phyloP scores from a whole-genome alignment of 192 early-diverging fungal species.

The Gryganskiella cystojenkinii region DNA sequence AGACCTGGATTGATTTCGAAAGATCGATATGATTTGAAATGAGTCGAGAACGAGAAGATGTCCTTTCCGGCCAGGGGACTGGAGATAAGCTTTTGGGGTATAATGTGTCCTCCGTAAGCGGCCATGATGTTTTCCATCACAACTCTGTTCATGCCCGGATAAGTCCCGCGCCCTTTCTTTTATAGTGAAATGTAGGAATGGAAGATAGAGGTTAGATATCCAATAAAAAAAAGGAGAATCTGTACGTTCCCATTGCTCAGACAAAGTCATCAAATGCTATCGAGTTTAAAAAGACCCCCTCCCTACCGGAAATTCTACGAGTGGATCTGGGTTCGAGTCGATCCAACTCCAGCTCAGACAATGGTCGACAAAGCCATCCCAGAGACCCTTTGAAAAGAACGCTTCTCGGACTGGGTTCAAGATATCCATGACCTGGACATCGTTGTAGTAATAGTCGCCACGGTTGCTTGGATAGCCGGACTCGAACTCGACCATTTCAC shows the following conservation, averaged over 20 bases:
- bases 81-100: conserved; percentile 28
- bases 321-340: conserved; percentile 12
- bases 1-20: conserved; percentile 42
- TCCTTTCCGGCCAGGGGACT: not conserved
- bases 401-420: conserved; percentile 28
- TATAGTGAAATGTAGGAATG: not conserved
- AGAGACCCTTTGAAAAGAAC: conserved; percentile 33
- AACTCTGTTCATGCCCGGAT: conserved; percentile 32
- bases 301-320: not conserved
- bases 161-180: conserved; percentile 5
- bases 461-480: conserved; percentile 9
- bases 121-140: conserved; percentile 18
- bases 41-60: conserved; percentile 23
- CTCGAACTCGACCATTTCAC: conserved; percentile 22
- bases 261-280: not conserved
- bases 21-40: conserved; percentile 32
- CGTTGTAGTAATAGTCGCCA: conserved; percentile 4
- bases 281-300: not conserved
- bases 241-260: too few species aligned
- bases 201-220: too few species aligned
- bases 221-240: too few species aligned
- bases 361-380: conserved; percentile 49
- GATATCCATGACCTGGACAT: conserved; percentile 27
- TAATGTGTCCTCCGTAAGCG: conserved; percentile 47
- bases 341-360: conserved; percentile 50